A percentile compares a stretch with the other conserved stretches of the same genome.
Evolutionary conservation across 2,329 filamentous ascomycete species (phyloP).

Genomic region (Botrytis medusae): DNA sequence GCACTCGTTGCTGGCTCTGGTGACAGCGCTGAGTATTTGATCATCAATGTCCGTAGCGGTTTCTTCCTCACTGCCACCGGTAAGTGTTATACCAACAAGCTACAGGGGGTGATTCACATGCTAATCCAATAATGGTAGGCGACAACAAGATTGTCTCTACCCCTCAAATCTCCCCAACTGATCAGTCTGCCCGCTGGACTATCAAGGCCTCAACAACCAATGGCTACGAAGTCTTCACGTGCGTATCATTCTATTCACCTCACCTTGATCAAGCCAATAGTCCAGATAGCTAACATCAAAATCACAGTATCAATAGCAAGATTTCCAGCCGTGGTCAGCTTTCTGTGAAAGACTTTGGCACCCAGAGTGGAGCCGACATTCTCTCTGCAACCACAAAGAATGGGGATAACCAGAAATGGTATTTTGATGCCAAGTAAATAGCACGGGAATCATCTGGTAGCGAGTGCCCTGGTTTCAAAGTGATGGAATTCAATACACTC

Average conservation of each 20-base stretch:
- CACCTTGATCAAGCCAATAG: neutral
- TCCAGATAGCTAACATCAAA: neutral
- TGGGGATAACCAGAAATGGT: constrained; percentile 17
- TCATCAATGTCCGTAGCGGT: constrained; percentile 13
- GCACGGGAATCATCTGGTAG: neutral
- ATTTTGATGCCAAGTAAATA: neutral
- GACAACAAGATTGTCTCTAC: constrained; percentile 4
- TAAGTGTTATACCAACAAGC: neutral
- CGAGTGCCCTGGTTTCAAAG: neutral
- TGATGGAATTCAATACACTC: neutral
- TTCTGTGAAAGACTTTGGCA: neutral
- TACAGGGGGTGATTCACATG: neutral
- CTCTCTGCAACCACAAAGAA: neutral
- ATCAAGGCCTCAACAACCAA: neutral
- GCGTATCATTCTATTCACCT: neutral
- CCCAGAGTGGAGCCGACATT: neutral
- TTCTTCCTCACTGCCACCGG: constrained; percentile 5
- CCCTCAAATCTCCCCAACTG: constrained; percentile 5
- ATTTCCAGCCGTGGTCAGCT: neutral
- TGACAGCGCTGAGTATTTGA: constrained; percentile 4
- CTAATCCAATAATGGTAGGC: neutral
- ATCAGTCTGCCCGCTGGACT: neutral
- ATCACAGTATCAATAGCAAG: constrained; percentile 4
- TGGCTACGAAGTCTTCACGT: constrained; percentile 8
- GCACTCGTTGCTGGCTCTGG: constrained; percentile 12